Evolutionary conservation across 345 rosid genomes (phyloP).

Genomic region (Clarkia xantiana): DNA sequence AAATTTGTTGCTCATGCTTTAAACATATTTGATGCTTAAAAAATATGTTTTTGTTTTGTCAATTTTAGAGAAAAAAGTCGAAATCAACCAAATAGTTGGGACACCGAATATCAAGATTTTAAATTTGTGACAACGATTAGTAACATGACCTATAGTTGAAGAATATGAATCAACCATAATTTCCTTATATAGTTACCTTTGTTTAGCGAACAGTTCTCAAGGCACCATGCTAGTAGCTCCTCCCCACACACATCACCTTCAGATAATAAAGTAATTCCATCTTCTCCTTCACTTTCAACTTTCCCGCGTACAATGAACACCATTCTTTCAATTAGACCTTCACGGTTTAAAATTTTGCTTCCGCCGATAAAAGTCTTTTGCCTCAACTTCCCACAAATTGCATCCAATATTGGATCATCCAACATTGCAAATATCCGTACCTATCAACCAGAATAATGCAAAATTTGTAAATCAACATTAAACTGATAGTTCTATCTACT

Average conservation of each 20-base stretch:
- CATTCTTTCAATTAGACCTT: slow-evolving; percentile 66
- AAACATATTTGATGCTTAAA: no score
- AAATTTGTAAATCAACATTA: no score
- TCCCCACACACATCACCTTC: slow-evolving; percentile 83
- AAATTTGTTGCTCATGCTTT: no score
- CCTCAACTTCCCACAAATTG: slow-evolving; percentile 55
- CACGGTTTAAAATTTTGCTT: slow-evolving; percentile 40
- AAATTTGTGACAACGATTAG: no score
- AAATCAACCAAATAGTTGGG: no score
- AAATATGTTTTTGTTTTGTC: no score
- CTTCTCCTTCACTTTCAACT: slow-evolving; percentile 55
- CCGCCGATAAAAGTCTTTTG: slow-evolving; percentile 56
- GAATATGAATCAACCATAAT: no score
- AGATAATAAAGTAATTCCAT: slow-evolving; percentile 27
- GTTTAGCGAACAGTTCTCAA: slow-evolving; percentile 54
- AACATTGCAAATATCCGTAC: slow-evolving; percentile 58
- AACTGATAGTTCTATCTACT: no score
- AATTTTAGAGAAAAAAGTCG: no score
- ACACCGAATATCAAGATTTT: no score
- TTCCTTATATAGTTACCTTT: slow-evolving; percentile 23
- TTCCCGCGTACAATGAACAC: slow-evolving; percentile 77
- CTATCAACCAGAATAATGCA: slow-evolving; percentile 14
- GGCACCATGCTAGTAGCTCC: slow-evolving; percentile 87
- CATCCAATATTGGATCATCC: slow-evolving; percentile 61
- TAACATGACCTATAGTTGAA: no score